Percentiles rank a stretch among this genome's conserved stretches.
Conservation (phyloP, 2,329 filamentous ascomycete species). For the Claviceps paspali region DNA sequence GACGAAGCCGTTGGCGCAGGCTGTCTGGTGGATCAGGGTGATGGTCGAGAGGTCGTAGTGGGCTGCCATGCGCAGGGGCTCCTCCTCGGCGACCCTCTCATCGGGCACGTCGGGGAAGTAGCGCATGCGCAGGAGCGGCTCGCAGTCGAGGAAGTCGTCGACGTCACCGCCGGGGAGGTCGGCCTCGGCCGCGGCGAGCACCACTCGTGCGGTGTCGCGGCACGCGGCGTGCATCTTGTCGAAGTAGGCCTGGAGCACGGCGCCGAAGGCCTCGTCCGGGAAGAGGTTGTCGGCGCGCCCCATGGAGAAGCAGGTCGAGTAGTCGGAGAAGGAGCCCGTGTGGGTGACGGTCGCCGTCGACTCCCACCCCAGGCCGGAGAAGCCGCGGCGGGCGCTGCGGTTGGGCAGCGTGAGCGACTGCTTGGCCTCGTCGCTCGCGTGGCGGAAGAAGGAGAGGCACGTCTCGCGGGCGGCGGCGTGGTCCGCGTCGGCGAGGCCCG, state of each 20-base stretch:
- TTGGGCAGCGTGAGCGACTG: background rate
- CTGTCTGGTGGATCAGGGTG: constrained; percentile 1
- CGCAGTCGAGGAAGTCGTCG: background rate
- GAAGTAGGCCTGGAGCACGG: background rate
- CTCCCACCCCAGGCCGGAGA: constrained; percentile 1
- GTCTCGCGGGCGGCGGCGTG: constrained; percentile 1
- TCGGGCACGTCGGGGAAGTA: background rate
- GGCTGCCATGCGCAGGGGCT: constrained; percentile 1
- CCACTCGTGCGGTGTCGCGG: background rate
- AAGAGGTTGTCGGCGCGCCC: background rate
- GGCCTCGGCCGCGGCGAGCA: background rate
- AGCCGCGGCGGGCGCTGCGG: constrained; percentile 1
- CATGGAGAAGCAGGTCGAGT: constrained; percentile 2
- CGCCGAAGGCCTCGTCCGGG: background rate
- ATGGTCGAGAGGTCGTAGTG: constrained; percentile 1
- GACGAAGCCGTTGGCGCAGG: constrained; percentile 1
- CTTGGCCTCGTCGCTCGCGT: background rate
- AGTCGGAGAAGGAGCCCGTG: constrained; percentile 1
- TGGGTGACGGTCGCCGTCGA: background rate
- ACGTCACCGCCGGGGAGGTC: background rate
- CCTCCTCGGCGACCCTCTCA: constrained; percentile 1
- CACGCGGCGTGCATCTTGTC: background rate
- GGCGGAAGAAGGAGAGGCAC: background rate
- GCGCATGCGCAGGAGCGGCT: background rate
- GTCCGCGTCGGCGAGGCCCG: background rate